Evolutionary conservation across 2,329 filamentous ascomycete species (phyloP), one percentile per base, ranked within the genome.

Genomic region (Thermothelomyces thermophilus): DNA sequence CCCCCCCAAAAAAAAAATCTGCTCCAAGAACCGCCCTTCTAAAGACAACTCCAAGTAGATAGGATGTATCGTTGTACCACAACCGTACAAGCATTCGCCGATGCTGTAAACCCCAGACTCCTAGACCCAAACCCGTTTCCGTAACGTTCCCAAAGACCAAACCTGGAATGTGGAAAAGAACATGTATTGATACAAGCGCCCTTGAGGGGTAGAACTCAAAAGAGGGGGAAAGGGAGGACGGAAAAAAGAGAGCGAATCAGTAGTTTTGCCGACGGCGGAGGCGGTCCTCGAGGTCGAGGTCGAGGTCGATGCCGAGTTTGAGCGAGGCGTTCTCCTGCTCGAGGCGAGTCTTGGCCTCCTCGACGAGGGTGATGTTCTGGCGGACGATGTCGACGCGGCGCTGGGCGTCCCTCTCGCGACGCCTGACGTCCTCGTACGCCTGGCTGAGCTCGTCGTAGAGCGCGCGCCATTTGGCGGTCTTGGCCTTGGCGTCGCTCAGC

Each of bases 401-500:
- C 14, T 46, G 57, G 24, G 65, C 51, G 8, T 65, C 61, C 36
- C 66, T 59, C 34, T 66, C 35, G 31, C 37, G 37, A 56, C 24
- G 60, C 50, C 55, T 52, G 24, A 51, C 22, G 3, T 52, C 51
- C 3, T 59, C 57, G 33, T 52, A 34, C 2, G 57, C 46, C 16
- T 48, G 44, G 17, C 44, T 56, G 24, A 65, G 50, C 6, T 64
- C 60, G 39, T 66, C 60, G 39, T 66, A 45, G 30, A 46, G 42
- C n/a, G 51, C 50, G 17, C 57, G 50, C 53, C 55, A 56, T 31
- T 58, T 58, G 7, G 13, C 57, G 9, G 67, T 61, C 37, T 69
- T 64, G 10, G 62, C 56, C 35, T 56, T 57, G 41, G 70, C 52
- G 17, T 68, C 62, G 30, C 62, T 60, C 19, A 72, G 48, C 26